Evolutionary conservation across 805 yeast genomes (phyloP), one percentile per base, ranked within the genome.

Genomic region (Candida dendrica): DNA sequence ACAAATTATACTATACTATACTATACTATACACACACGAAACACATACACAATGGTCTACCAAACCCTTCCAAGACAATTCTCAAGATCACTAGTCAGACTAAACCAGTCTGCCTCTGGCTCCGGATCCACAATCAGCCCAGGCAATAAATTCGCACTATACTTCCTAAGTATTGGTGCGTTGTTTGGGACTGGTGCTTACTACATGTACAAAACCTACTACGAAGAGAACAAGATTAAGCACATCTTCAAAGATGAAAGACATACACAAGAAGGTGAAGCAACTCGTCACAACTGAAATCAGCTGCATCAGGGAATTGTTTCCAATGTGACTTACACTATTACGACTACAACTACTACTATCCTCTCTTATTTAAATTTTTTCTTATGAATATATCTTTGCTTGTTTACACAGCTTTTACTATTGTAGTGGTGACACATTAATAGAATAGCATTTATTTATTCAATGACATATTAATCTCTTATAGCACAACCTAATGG

Each of bases 181-280:
- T 39, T 54, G 2, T 47, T 50, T 17, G 44, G 50, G 14, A 24
- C 48, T 8, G 53, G 57, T 40, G 38, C 45, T 27, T 41, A 44
- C 14, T 27, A 44, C 10, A 37, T 54, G 46, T 55, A 50, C 36
- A 42, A 44, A 14, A 48, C 51, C 36, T 55, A 55, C 41, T 55
- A 51, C 44, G 43, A 50, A 47, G 34, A 51, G 34, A 54, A 56
- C 47, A 53, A 52, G 41, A 56, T 56, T 24, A 46, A 50, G 27
- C 38, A 48, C 39, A 55, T 55, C 39, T 56, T 55, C 37, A 43
- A 41, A 24, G 32, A 47, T 17, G 40, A 41, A 34, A 41, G 43
- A 41, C 27, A 38, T 5, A 13, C 30, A 11, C 37, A 39, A 38
- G 31, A 34, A 14, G 48, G 49, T 24, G 36, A 45, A n/a, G 18